Evolutionary conservation across 75 land plant species (phyloP).

Genomic region (Pinus albicaulis): DNA sequence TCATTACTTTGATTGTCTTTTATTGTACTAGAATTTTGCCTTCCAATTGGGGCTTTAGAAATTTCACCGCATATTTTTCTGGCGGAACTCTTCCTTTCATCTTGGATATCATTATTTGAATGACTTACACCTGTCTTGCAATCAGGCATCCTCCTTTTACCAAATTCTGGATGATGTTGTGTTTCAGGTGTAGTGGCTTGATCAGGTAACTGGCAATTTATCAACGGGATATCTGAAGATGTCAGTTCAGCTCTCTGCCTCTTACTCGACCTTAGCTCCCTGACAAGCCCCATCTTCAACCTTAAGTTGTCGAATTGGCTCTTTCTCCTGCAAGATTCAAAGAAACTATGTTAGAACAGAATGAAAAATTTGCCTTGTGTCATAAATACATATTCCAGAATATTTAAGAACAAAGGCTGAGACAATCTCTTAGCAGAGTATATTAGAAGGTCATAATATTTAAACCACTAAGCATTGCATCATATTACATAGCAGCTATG

Average conservation of each 20-base stretch:
- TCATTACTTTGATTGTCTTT: not conserved
- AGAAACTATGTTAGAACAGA: not conserved
- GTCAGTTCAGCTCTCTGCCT: not conserved
- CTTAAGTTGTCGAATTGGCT: not conserved
- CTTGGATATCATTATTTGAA: not conserved
- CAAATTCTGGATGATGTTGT: not conserved
- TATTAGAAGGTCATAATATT: not conserved
- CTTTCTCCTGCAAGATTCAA: not conserved
- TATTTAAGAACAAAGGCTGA: not conserved
- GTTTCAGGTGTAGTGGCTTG: not conserved
- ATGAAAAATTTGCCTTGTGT: not conserved
- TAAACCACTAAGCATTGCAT: not conserved
- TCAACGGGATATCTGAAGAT: not conserved
- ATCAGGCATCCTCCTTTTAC: not conserved
- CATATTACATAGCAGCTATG: not conserved
- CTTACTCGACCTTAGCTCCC: constrained; percentile 10
- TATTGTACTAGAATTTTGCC: not conserved
- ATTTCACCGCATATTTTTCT: not conserved
- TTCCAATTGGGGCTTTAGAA: not conserved
- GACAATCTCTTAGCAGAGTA: not conserved
- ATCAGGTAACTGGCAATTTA: not conserved
- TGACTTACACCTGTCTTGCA: not conserved
- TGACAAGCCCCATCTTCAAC: constrained; percentile 1
- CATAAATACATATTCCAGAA: not conserved
- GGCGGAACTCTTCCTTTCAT: not conserved